A percentile compares a stretch with the other conserved stretches of the same genome.
Conservation (phyloP, 805 yeast species). For the Kuraishia piskuri region DNA sequence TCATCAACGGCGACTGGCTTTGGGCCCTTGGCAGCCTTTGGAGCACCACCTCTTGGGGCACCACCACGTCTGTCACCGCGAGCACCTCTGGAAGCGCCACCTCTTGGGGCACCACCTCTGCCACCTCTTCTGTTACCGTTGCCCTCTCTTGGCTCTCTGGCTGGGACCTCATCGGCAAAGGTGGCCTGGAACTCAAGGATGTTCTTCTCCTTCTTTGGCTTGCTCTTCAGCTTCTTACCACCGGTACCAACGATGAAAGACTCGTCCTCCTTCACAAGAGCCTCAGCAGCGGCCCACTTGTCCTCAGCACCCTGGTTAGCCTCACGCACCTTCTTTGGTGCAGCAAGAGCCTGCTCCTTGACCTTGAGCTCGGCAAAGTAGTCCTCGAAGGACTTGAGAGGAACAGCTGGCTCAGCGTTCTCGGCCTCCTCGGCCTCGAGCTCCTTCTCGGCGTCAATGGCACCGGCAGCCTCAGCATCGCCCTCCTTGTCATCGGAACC, state of each 20-base stretch:
- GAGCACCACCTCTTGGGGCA: slow-evolving; percentile 15
- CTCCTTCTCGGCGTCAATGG: slow-evolving; percentile 28
- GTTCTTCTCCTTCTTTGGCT: slow-evolving; percentile 77
- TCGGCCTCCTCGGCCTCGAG: slow-evolving; percentile 30
- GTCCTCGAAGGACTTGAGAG: slow-evolving; percentile 71
- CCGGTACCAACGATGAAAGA: slow-evolving; percentile 50
- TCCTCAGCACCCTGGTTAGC: slow-evolving; percentile 54
- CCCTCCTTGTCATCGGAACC: slow-evolving; percentile 72
- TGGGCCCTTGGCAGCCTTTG: slow-evolving; percentile 21
- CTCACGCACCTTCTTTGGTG: slow-evolving; percentile 29
- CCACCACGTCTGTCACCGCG: slow-evolving; percentile 19
- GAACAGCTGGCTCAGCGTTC: slow-evolving; percentile 40
- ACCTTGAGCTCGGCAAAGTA: slow-evolving; percentile 65
- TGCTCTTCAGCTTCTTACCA: slow-evolving; percentile 60
- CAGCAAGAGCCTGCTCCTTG: slow-evolving; percentile 31
- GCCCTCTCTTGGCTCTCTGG: slow-evolving; percentile 23
- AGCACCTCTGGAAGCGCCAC: slow-evolving; percentile 13
- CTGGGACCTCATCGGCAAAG: slow-evolving; percentile 48
- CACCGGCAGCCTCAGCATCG: slow-evolving; percentile 56
- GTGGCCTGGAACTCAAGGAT: slow-evolving; percentile 66
- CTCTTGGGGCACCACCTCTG: slow-evolving; percentile 16
- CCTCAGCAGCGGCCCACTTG: slow-evolving; percentile 45
- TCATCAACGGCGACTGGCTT: slow-evolving; percentile 38
- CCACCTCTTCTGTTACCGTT: slow-evolving; percentile 18
- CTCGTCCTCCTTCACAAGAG: slow-evolving; percentile 58